A percentile compares a stretch with the other conserved stretches of the same genome.
Evolutionary conservation across 345 rosid species (phyloP).

Genomic region (Pseudoturritis turrita): DNA sequence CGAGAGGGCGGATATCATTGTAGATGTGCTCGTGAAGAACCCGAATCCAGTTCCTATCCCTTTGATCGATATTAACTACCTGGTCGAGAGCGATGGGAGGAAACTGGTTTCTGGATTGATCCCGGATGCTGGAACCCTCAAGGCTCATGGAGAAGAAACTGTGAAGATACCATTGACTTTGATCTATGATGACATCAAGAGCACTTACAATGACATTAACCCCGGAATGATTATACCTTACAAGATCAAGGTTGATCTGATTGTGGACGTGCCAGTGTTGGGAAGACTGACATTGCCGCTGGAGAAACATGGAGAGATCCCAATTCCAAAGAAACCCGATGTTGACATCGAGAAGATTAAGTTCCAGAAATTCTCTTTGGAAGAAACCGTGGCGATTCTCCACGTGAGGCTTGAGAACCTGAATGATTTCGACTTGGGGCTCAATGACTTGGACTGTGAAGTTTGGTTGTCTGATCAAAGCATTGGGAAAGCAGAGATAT

Average conservation of each 20-base stretch:
- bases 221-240: slow-evolving; percentile 93
- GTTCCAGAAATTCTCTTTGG: slow-evolving; percentile 77
- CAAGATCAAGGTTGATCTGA: slow-evolving; percentile 73
- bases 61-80: slow-evolving; percentile 71
- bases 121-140: slow-evolving; percentile 91
- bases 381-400: slow-evolving; percentile 82
- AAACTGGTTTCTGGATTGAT: slow-evolving; percentile 85
- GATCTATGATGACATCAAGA: slow-evolving; percentile 82
- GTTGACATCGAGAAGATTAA: slow-evolving; percentile 74
- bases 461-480: slow-evolving; percentile 70
- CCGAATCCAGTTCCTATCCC: slow-evolving; percentile 96
- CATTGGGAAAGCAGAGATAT: slow-evolving; percentile 72
- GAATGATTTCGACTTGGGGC: slow-evolving; percentile 91
- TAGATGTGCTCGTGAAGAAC: slow-evolving; percentile 87
- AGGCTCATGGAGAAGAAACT: slow-evolving; percentile 90
- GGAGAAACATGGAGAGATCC: slow-evolving; percentile 95
- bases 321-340: slow-evolving; percentile 92
- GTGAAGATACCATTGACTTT: slow-evolving; percentile 78
- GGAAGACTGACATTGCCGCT: slow-evolving; percentile 87
- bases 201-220: slow-evolving; percentile 69
- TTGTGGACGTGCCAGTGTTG: slow-evolving; percentile 80
- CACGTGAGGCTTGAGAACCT: slow-evolving; percentile 76
- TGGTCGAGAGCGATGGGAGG: slow-evolving; percentile 86
- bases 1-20: slow-evolving; percentile 69
- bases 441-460: slow-evolving; percentile 77